Base-by-base conservation (phyloP, 2,329 filamentous ascomycete species). In the Epichloe coenophiala region DNA sequence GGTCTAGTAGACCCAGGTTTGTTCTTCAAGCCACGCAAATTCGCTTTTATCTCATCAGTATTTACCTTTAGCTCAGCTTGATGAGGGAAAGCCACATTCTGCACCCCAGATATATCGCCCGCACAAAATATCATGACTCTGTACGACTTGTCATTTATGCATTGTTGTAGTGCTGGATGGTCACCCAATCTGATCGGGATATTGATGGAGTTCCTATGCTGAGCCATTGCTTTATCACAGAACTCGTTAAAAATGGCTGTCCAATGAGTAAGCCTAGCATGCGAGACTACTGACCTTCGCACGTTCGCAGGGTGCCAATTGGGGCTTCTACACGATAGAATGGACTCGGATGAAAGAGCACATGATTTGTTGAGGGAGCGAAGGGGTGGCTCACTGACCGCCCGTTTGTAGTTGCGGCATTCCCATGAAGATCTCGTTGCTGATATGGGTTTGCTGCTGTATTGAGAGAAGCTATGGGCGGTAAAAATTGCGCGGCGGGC, bases 21-120 rank as follows among this genome's bases (percentile, higher is more conserved):
- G 65, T 95, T 96, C 69, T 98, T 98, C 54, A 98, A 69, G 4
- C 93, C 93, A 58, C 93, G 86, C 57, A 95, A 76, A 64, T 97
- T 98, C n/a, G 86, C 84, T 66, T 91, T 93, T 57, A 96, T 77
- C 51, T 96, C 88, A 36, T 85, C 85, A 9, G 81, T 77, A 59
- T 98, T 98, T 51, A 95, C 80, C 63, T 89, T 91, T 51, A 98
- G 76, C 64, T 98, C 93, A 35, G 93, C 86, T 68, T 96, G 89
- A 59, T 91, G 82, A 2, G 93, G 93, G 57, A 98, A 98, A 0
- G 87, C 72, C 49, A 98, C 82, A 54, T 97, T 88, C 47, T 87
- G 86, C 3, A 71, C 65, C 15, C 77, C 79, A 13, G 75, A 67
- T 15, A 73, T 74, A 51, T 88, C 84, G 1, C 73, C 71, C 3